Evolutionary conservation across 2,329 filamentous ascomycete genomes (phyloP), one percentile per base, ranked within the genome.

Genomic region (Colletotrichum sp.): DNA sequence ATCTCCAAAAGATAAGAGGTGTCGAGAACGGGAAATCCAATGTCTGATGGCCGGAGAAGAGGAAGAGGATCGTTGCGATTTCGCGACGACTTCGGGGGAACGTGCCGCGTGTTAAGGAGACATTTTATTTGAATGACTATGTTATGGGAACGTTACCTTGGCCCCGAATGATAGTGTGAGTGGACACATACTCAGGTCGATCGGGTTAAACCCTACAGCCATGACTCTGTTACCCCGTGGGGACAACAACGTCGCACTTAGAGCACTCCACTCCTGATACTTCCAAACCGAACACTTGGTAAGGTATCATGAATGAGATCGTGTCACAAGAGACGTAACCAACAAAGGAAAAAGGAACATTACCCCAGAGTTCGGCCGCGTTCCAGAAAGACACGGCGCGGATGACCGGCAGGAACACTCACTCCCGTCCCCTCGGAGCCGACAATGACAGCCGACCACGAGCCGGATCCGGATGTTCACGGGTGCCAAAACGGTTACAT

Each of bases 141-240:
- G 16, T 19, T 11, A 13, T 34, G 67, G 72, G 19, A 75, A 75
- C 55, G 63, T 75, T 72, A 64, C 69, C 4, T 68, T 30, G 55
- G 30, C 11, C 16, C 13, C 13, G 13, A 13, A 9, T 19, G 55
- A 34, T 22, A 30, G 34, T 36, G 13, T 8, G 16, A 30, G 63
- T 52, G 57, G 55, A 27, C 55, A 57, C 63, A n/a, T 30, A 30
- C 29, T 30, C 30, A 57, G 8, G 25, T 29, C 34, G 19, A 59
- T 39, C 30, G 27, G 68, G 68, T 72, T 62, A 9, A 68, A 63
- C 63, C 44, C 52, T 64, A 68, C 73, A 52, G n/a, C n/a, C 44
- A 76, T 68, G 73, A 68, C 69, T 72, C 64, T 57, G 44, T 36
- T 66, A 72, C 72, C 69, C 69, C 69, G 15, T 75, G 69, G 55